These are phyloP conservation scores for Geotrichum histeridarum DNA, from an alignment of 1,139 yeast species.

Conservation along the genomic window DNA sequence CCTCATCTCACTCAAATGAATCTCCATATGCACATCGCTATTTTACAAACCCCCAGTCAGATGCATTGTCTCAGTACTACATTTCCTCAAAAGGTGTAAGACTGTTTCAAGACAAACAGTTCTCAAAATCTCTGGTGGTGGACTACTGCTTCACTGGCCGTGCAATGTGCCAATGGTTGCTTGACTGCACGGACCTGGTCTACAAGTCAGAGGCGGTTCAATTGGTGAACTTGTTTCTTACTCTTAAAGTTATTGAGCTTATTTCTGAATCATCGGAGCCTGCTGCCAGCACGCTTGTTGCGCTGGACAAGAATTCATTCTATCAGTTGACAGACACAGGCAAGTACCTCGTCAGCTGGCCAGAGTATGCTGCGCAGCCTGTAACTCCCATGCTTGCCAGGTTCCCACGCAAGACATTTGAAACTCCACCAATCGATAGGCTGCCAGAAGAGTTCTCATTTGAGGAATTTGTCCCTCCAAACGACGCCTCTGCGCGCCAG, in stretches of 20 bases:
- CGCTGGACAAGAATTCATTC: slow-evolving; percentile 19
- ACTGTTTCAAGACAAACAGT: slow-evolving; percentile 44
- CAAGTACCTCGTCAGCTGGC: slow-evolving; percentile 8
- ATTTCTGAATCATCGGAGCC: slow-evolving; percentile 7
- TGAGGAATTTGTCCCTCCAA: too few relatives aligned
- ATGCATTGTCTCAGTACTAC: slow-evolving; percentile 73
- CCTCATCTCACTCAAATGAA: neutral
- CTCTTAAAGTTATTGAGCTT: slow-evolving; percentile 44
- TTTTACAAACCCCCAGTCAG: slow-evolving; percentile 87
- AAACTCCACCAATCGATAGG: neutral
- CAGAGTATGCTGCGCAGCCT: neutral
- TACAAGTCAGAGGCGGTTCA: slow-evolving; percentile 55
- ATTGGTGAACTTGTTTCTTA: slow-evolving; percentile 54
- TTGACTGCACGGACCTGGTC: slow-evolving; percentile 79
- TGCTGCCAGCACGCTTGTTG: neutral
- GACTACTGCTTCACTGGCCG: slow-evolving; percentile 62
- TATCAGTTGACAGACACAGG: slow-evolving; percentile 27
- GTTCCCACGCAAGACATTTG: neutral
- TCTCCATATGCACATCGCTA: slow-evolving; percentile 75
- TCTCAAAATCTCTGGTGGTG: slow-evolving; percentile 23
- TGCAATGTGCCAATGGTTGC: slow-evolving; percentile 77
- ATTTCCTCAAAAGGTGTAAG: slow-evolving; percentile 64
- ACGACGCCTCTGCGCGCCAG: too few relatives aligned
- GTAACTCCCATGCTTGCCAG: slow-evolving; percentile 3
- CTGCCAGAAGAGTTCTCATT: neutral